Conservation (phyloP, 2,329 filamentous ascomycete species). For the Ophiocordyceps polyrhachis-furcata region DNA sequence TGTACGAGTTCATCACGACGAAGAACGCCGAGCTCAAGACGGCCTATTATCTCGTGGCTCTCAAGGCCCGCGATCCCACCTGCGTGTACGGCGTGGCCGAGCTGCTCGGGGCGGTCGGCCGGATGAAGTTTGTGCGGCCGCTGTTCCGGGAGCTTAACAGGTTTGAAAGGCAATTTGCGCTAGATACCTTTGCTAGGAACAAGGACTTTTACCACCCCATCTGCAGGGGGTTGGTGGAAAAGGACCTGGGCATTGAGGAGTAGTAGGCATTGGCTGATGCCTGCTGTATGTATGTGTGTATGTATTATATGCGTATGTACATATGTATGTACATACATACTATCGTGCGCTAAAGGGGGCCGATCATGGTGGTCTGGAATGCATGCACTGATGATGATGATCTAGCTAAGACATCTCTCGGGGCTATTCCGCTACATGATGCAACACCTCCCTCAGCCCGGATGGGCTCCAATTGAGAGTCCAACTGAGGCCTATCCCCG, state of each 20-base stretch:
- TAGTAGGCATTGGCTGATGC: not conserved
- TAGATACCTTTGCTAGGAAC: slow-evolving; percentile 72
- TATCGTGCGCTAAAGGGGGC: too few species aligned
- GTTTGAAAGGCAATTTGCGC: slow-evolving; percentile 54
- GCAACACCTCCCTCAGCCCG: too few species aligned
- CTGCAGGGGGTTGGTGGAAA: slow-evolving; percentile 69
- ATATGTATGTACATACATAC: too few species aligned
- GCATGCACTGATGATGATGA: too few species aligned
- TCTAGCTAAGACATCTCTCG: too few species aligned
- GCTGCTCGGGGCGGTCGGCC: slow-evolving; percentile 62
- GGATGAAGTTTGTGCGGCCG: slow-evolving; percentile 95
- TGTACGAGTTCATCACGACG: slow-evolving; percentile 56
- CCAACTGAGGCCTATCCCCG: too few species aligned
- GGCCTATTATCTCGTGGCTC: slow-evolving; percentile 61
- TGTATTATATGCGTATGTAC: too few species aligned
- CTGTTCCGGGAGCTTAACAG: slow-evolving; percentile 60
- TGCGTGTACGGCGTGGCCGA: slow-evolving; percentile 55
- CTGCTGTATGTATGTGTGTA: not conserved
- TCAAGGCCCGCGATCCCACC: slow-evolving; percentile 51
- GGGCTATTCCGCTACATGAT: too few species aligned
- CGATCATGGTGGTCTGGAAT: too few species aligned
- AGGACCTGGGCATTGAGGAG: slow-evolving; percentile 41
- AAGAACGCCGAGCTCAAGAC: slow-evolving; percentile 74
- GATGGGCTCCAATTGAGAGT: too few species aligned
- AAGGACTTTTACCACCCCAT: slow-evolving; percentile 93